Evolutionary conservation across 202 grass and related monocot species (phyloP).

Genomic region (Hordeum pubiflorum): DNA sequence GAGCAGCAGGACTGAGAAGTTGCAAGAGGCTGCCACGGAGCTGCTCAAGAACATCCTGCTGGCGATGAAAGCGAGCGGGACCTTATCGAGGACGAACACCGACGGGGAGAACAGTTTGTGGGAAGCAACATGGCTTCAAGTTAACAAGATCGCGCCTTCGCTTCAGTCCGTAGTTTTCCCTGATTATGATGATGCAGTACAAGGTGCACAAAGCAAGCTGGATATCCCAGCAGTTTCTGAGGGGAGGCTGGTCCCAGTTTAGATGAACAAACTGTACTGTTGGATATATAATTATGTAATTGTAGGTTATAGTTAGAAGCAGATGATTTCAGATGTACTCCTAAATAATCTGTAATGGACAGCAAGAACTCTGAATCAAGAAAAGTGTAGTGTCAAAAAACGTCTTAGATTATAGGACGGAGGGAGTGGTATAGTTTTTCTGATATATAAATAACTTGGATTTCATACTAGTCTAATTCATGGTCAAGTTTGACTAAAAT

Average conservation of each 20-base stretch:
- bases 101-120: conserved; percentile 48
- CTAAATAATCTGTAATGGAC: no score
- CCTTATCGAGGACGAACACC: conserved; percentile 40
- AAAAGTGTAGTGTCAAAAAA: no score
- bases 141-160: conserved; percentile 56
- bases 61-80: conserved; percentile 62
- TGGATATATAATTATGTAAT: no score
- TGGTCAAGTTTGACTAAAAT: no score
- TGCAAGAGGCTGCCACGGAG: conserved; percentile 84
- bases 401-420: no score
- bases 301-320: no score
- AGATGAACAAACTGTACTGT: no score
- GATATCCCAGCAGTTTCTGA: conserved; percentile 11
- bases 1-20: conserved; percentile 60
- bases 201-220: conserved; percentile 23
- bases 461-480: no score
- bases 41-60: conserved; percentile 82
- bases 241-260: neutral
- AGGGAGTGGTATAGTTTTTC: no score
- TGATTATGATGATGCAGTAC: conserved; percentile 19
- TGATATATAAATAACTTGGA: no score
- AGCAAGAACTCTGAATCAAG: no score
- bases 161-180: conserved; percentile 53
- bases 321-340: no score
- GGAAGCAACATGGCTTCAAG: conserved; percentile 72